Conservation (phyloP, 2,329 filamentous ascomycete species). For the Cucurbitaria berberidis region DNA sequence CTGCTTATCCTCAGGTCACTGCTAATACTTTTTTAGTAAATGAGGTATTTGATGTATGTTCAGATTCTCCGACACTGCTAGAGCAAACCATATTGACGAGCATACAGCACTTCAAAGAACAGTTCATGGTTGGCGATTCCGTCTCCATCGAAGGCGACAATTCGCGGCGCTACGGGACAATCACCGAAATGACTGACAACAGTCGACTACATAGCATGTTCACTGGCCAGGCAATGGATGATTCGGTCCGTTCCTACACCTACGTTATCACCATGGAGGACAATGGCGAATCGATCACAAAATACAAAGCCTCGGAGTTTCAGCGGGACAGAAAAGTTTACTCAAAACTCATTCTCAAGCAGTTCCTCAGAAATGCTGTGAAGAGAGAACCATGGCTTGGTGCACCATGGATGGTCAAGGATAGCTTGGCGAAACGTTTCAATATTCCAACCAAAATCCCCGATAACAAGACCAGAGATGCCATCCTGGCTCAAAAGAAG, state of each 20-base stretch:
- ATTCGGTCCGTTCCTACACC: slow-evolving; percentile 38
- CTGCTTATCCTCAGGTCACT: slow-evolving; percentile 28
- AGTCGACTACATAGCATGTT: slow-evolving; percentile 38
- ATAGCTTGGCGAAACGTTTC: slow-evolving; percentile 80
- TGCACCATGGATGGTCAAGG: slow-evolving; percentile 95
- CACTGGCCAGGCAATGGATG: slow-evolving; percentile 33
- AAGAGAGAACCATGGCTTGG: slow-evolving; percentile 90
- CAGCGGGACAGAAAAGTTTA: slow-evolving; percentile 89
- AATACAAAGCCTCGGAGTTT: slow-evolving; percentile 63
- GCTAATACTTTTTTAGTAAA: slow-evolving; percentile 39
- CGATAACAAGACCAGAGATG: slow-evolving; percentile 44
- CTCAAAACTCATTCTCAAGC: slow-evolving; percentile 90
- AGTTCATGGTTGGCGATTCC: slow-evolving; percentile 41
- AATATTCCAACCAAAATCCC: slow-evolving; percentile 89
- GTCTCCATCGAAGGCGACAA: slow-evolving; percentile 43
- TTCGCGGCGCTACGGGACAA: slow-evolving; percentile 35
- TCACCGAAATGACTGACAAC: slow-evolving; percentile 41
- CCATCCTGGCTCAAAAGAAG: slow-evolving; percentile 61
- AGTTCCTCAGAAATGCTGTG: slow-evolving; percentile 95
- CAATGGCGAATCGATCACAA: slow-evolving; percentile 55
- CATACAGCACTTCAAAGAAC: slow-evolving; percentile 43
- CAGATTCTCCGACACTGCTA: background rate
- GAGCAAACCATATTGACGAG: slow-evolving; percentile 11
- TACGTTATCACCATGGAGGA: slow-evolving; percentile 44
- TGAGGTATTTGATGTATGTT: slow-evolving; percentile 38